These are phyloP conservation scores for Bruguiera hainesii DNA, from an alignment of 441 rosid species.

Conservation along the genomic window DNA sequence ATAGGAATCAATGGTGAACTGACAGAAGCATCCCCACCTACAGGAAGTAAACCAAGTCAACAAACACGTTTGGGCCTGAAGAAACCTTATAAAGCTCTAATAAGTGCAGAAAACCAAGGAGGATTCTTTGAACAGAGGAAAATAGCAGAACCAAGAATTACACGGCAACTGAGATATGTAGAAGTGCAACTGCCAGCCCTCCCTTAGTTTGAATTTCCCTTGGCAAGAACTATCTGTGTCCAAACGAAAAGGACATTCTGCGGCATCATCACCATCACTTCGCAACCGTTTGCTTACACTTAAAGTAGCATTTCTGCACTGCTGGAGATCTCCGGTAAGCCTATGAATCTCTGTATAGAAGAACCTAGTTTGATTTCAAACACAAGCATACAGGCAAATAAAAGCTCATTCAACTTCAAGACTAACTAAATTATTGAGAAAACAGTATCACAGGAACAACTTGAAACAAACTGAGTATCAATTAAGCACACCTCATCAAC, in stretches of 20 bases:
- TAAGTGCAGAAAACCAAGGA: background rate
- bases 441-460: background rate
- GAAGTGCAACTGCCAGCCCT: constrained; percentile 65
- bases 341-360: constrained; percentile 63
- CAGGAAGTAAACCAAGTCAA: constrained; percentile 10
- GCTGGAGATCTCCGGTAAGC: constrained; percentile 16
- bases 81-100: background rate
- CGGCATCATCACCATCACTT: constrained; percentile 10
- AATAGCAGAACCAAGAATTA: constrained; percentile 32
- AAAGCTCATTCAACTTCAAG: background rate
- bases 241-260: constrained; percentile 36
- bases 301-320: constrained; percentile 16
- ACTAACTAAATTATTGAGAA: background rate
- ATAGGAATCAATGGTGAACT: constrained; percentile 31
- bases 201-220: constrained; percentile 45
- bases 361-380: constrained; percentile 37
- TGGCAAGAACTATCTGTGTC: constrained; percentile 26
- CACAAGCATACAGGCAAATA: background rate
- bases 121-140: background rate
- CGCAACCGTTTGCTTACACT: constrained; percentile 21
- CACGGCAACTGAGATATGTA: constrained; percentile 95
- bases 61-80: background rate
- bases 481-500: constrained; percentile 49
- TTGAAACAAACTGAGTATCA: background rate
- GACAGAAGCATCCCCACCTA: constrained; percentile 73